These are phyloP conservation scores for Trichoderma virens DNA, from an alignment of 495 filamentous ascomycete species.

Conservation along the genomic window DNA sequence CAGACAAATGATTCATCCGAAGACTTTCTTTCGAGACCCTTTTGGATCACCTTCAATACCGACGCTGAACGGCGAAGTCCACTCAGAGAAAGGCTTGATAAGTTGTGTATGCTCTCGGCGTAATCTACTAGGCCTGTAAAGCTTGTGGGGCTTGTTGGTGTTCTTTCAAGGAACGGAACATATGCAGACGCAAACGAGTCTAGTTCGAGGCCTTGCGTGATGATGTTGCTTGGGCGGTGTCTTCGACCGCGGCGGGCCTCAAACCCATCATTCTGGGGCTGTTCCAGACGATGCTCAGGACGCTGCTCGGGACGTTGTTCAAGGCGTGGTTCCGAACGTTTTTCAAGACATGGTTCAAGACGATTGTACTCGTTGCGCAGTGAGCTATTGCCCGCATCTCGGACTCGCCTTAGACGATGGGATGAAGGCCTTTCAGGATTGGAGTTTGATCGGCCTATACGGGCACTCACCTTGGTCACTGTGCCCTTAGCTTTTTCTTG, in stretches of 20 bases:
- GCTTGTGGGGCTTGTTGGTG: not conserved
- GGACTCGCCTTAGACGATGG: not conserved
- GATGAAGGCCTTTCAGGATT: not conserved
- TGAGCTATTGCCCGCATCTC: not conserved
- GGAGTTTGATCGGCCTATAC: not conserved
- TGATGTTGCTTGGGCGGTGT: not conserved
- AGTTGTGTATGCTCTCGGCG: not conserved
- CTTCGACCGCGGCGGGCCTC: not conserved
- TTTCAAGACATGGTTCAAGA: not conserved
- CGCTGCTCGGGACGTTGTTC: not conserved
- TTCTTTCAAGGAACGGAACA: not conserved
- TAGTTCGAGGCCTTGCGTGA: not conserved
- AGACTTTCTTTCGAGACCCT: not conserved
- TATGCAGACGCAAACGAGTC: not conserved
- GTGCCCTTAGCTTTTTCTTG: not conserved
- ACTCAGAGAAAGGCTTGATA: not conserved
- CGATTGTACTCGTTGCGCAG: slow-evolving; percentile 5
- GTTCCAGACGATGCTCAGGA: not conserved
- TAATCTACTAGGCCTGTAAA: not conserved
- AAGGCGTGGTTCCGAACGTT: not conserved
- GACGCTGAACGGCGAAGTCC: not conserved
- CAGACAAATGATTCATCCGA: slow-evolving; percentile 1
- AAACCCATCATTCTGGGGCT: not conserved
- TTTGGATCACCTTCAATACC: not conserved
- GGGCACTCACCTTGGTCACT: not conserved